Conservation (phyloP, 192 early-diverging fungal species). For the Dispira simplex region DNA sequence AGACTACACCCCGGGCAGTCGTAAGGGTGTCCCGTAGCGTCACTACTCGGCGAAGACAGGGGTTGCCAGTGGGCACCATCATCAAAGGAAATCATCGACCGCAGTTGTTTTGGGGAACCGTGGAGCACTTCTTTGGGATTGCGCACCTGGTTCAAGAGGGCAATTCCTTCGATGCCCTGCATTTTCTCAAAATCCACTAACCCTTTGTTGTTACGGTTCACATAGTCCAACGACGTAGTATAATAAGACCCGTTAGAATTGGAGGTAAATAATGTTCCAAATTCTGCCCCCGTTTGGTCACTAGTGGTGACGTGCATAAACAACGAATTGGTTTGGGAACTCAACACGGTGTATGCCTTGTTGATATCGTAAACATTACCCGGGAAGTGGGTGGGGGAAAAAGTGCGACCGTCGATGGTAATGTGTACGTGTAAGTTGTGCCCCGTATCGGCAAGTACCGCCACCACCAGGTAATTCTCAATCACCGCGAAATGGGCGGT, state of each 20-base stretch:
- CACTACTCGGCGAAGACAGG: conserved; percentile 31
- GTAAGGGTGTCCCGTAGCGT: conserved; percentile 19
- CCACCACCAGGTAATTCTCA: conserved; percentile 65
- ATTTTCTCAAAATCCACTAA: conserved; percentile 86
- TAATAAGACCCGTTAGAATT: conserved; percentile 82
- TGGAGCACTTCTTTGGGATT: conserved; percentile 43
- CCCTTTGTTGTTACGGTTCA: conserved; percentile 58
- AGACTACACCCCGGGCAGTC: conserved; percentile 45
- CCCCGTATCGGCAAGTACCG: conserved; percentile 29
- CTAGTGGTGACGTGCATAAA: conserved; percentile 52
- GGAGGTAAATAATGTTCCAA: conserved; percentile 79
- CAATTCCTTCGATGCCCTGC: conserved; percentile 70
- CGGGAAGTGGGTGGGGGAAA: conserved; percentile 65
- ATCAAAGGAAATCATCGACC: conserved; percentile 58
- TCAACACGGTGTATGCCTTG: conserved; percentile 56
- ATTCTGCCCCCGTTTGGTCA: conserved; percentile 36
- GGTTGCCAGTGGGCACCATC: conserved; percentile 62
- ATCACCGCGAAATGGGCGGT: conserved; percentile 71
- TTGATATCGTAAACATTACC: conserved; percentile 32
- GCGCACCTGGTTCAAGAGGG: conserved; percentile 62
- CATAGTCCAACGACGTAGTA: conserved; percentile 44
- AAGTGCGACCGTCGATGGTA: conserved; percentile 53
- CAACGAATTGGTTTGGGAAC: conserved; percentile 39
- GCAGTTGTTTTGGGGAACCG: conserved; percentile 41
- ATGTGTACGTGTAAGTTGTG: conserved; percentile 37